Conservation (phyloP, 495 filamentous ascomycete species). For the Apodospora peruviana region DNA sequence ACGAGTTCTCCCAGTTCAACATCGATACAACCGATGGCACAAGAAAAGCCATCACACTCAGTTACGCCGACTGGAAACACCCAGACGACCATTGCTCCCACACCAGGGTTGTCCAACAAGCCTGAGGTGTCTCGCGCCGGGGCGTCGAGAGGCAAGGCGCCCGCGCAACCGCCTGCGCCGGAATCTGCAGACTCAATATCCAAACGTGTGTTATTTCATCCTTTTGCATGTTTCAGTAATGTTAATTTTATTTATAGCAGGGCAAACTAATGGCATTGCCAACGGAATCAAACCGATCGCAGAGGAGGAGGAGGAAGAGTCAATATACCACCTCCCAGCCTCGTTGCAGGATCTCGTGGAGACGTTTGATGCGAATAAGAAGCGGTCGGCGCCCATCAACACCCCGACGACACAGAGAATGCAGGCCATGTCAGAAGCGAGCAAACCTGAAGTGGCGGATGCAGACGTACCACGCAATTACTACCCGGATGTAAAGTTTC, state of each 20-base stretch:
- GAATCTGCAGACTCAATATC: constrained; percentile 6
- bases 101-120: constrained; percentile 10
- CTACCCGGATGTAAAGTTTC: constrained; percentile 71
- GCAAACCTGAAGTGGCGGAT: constrained; percentile 69
- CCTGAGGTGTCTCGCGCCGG: constrained; percentile 13
- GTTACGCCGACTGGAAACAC: constrained; percentile 12
- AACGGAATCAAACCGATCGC: constrained; percentile 44
- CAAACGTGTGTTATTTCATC: constrained; percentile 9
- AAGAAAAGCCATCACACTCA: constrained; percentile 28
- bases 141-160: constrained; percentile 36
- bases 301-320: constrained; percentile 58
- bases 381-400: constrained; percentile 49
- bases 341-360: constrained; percentile 85
- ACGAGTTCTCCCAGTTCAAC: constrained; percentile 37
- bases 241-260: constrained; percentile 25
- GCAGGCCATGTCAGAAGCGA: constrained; percentile 63
- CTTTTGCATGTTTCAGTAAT: neutral
- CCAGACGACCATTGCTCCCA: constrained; percentile 9
- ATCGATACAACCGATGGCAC: constrained; percentile 34
- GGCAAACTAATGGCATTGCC: constrained; percentile 50
- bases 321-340: constrained; percentile 90
- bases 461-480: constrained; percentile 78
- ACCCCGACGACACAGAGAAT: constrained; percentile 65
- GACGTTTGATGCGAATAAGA: constrained; percentile 80
- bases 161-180: constrained; percentile 20